phyloP scores from a whole-genome alignment of 805 yeast species.

The Kluyveromyces lactis region DNA sequence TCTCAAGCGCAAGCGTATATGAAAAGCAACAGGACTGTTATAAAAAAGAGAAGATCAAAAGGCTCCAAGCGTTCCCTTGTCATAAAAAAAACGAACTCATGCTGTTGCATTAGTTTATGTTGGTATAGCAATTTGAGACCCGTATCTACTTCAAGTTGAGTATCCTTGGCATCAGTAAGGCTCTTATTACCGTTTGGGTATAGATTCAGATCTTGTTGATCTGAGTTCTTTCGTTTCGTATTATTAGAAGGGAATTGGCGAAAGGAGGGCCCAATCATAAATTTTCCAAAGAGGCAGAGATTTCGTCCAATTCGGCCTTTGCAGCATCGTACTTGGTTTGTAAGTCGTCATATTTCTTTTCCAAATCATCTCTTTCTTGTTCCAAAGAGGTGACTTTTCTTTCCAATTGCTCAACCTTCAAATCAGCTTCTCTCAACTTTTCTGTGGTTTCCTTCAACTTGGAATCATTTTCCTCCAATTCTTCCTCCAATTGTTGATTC shows the following conservation, averaged over 20 bases:
- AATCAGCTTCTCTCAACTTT: conserved; percentile 89
- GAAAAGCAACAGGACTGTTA: conserved; percentile 1
- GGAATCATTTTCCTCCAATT: conserved; percentile 82
- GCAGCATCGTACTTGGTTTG: conserved; percentile 73
- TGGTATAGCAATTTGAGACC: too few relatives aligned
- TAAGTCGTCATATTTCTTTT: conserved; percentile 84
- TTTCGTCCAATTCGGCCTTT: conserved; percentile 91
- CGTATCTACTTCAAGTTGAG: too few relatives aligned
- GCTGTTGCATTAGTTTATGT: neutral
- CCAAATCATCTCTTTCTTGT: conserved; percentile 85
- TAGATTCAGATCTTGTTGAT: too few relatives aligned
- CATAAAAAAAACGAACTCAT: neutral
- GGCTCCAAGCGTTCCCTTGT: neutral
- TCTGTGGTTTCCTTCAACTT: conserved; percentile 89
- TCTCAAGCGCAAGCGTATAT: neutral
- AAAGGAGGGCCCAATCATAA: conserved; percentile 16
- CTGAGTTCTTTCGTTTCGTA: too few relatives aligned
- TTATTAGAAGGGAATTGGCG: neutral
- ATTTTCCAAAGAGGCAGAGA: conserved; percentile 86
- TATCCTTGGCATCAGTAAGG: too few relatives aligned
- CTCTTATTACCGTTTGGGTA: too few relatives aligned
- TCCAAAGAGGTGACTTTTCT: conserved; percentile 89
- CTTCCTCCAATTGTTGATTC: conserved; percentile 81
- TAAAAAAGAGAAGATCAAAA: conserved; percentile 3
- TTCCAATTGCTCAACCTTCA: conserved; percentile 93